phyloP scores from a whole-genome alignment of 208 protist genomes.

The Leishmania arabica region DNA sequence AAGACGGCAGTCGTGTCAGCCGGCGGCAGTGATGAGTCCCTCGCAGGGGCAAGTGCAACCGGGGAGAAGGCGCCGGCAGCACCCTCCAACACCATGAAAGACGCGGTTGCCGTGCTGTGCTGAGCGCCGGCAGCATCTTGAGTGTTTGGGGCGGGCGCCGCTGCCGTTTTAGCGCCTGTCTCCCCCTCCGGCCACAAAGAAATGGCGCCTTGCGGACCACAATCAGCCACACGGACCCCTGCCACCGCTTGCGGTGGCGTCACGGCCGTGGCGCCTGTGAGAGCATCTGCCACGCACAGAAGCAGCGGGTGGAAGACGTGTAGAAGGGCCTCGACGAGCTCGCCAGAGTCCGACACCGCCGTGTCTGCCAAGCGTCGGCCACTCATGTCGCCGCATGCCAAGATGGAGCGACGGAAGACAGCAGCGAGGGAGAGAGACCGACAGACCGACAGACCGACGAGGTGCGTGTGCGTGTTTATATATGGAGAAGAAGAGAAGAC shows the following conservation, averaged over 20 bases:
- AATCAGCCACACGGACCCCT: neutral
- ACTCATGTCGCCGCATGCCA: conserved; percentile 3
- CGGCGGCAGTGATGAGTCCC: neutral
- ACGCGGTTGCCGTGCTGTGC: neutral
- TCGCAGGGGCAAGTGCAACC: too few relatives aligned
- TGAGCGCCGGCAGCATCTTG: neutral
- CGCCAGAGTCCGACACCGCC: neutral
- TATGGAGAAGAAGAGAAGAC: neutral
- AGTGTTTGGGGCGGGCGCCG: neutral
- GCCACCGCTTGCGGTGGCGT: neutral
- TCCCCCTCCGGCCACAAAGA: neutral
- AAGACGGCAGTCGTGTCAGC: neutral
- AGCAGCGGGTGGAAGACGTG: conserved; percentile 25
- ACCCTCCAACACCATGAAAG: too few relatives aligned
- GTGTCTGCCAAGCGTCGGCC: neutral
- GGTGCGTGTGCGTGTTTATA: neutral
- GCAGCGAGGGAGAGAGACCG: neutral
- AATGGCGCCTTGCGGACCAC: neutral
- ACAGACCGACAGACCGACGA: neutral
- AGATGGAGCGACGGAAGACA: neutral
- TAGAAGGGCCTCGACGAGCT: conserved; percentile 20
- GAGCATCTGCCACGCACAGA: conserved; percentile 13
- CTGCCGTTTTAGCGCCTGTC: neutral
- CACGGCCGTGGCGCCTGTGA: neutral
- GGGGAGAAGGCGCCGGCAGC: too few relatives aligned